Conservation (phyloP, 805 yeast species). For the Lipomyces starkeyi region DNA sequence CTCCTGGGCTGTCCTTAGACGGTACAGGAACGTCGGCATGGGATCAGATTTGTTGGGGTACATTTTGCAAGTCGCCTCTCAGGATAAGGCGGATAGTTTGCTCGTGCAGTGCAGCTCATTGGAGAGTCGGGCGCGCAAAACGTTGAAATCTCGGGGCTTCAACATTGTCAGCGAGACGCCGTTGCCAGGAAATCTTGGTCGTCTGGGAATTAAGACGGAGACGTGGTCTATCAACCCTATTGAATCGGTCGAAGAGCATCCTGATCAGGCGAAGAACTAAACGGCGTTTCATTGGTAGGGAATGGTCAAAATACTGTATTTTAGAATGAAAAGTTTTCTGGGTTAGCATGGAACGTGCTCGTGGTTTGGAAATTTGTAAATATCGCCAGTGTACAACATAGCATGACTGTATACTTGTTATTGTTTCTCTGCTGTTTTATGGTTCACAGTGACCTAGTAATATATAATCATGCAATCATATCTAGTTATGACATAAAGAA, state of each 20-base stretch:
- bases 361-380: neutral
- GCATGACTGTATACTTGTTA: neutral
- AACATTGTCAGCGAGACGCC: constrained; percentile 15
- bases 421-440: neutral
- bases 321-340: constrained; percentile 1
- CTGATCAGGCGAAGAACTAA: neutral
- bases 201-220: constrained; percentile 30
- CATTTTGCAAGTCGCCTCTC: constrained; percentile 23
- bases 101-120: constrained; percentile 32
- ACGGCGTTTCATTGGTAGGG: constrained; percentile 3
- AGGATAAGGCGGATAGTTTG: constrained; percentile 18
- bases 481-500: neutral
- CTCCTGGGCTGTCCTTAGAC: constrained; percentile 38
- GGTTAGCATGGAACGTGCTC: neutral
- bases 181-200: constrained; percentile 30
- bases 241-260: constrained; percentile 9
- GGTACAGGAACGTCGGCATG: constrained; percentile 39
- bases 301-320: constrained; percentile 1
- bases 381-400: neutral
- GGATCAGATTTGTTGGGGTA: constrained; percentile 35
- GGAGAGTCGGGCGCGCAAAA: constrained; percentile 25
- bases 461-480: neutral
- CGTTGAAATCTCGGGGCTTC: constrained; percentile 21
- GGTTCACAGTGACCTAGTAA: neutral
- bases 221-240: constrained; percentile 26